Percentiles rank a stretch among this genome's conserved stretches.
These are phyloP conservation scores for Colletotrichum sp. DNA, from an alignment of 2,329 filamentous ascomycete species.

Conservation along the genomic window DNA sequence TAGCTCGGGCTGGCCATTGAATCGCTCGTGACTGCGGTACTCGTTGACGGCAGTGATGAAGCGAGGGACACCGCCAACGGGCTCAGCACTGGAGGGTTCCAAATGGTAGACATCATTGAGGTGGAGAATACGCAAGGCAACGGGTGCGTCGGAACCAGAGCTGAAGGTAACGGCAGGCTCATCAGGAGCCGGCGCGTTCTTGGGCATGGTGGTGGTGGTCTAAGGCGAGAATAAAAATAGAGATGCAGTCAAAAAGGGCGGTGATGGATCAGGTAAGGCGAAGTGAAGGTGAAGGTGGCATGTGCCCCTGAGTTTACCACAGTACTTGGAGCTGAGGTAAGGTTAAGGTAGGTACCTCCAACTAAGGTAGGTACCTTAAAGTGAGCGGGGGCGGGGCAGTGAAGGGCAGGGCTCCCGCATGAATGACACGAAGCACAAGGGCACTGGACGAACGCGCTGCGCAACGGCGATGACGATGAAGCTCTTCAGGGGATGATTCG, in stretches of 20 bases:
- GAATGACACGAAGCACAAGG: neutral
- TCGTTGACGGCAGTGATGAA: constrained; percentile 81
- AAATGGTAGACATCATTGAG: constrained; percentile 97
- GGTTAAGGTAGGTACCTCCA: neutral
- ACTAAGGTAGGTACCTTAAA: neutral
- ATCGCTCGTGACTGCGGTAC: constrained; percentile 70
- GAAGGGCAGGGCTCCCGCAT: neutral
- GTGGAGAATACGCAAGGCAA: constrained; percentile 82
- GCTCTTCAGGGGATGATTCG: neutral
- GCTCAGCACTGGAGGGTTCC: constrained; percentile 76
- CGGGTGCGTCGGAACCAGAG: constrained; percentile 39
- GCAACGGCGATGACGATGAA: neutral
- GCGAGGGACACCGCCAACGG: constrained; percentile 79
- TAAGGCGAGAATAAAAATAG: neutral
- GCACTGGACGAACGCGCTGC: neutral
- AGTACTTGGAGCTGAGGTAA: neutral
- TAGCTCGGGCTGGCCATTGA: constrained; percentile 66
- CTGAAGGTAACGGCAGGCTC: constrained; percentile 31
- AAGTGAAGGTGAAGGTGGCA: neutral
- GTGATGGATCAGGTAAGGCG: neutral
- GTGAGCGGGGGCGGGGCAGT: neutral
- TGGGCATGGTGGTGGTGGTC: constrained; percentile 12
- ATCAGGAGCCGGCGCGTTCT: constrained; percentile 15
- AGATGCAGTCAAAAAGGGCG: neutral
- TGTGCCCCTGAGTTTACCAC: neutral